A percentile compares a stretch with the other conserved stretches of the same genome.
phyloP scores from a whole-genome alignment of 345 rosid genomes.

The Raphanus sativus region DNA sequence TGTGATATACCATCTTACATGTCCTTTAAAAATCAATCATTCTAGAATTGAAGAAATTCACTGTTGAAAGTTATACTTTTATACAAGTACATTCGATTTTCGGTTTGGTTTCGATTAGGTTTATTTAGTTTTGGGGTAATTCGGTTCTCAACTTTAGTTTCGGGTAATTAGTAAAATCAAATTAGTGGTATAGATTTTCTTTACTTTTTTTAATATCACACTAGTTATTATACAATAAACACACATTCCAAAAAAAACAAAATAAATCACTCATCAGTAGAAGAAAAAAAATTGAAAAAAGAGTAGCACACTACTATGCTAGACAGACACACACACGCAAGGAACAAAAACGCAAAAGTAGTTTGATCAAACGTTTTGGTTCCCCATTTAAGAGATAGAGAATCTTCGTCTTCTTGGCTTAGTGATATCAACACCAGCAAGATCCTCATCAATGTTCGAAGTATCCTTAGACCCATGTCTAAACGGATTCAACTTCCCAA shows the following conservation, averaged over 20 bases:
- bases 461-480: constrained; percentile 85
- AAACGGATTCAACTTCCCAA: constrained; percentile 89
- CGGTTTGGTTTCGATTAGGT: too few relatives aligned
- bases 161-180: not conserved
- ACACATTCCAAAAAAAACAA: not conserved
- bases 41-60: not conserved
- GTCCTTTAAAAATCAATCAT: not conserved
- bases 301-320: constrained; percentile 7
- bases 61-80: not conserved
- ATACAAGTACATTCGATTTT: too few relatives aligned
- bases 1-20: not conserved
- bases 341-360: constrained; percentile 8
- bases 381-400: constrained; percentile 56
- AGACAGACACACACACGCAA: constrained; percentile 1
- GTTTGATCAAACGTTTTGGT: constrained; percentile 8
- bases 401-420: constrained; percentile 96
- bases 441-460: constrained; percentile 56
- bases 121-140: too few relatives aligned
- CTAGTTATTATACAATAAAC: not conserved
- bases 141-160: too few relatives aligned
- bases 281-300: not conserved
- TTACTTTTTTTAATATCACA: not conserved
- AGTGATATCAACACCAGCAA: constrained; percentile 51
- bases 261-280: constrained; percentile 23
- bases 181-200: not conserved